Percentiles rank a stretch among this genome's conserved stretches.
phyloP scores from a whole-genome alignment of 371 early-diverging fungal species.

The Mycotypha africana region DNA sequence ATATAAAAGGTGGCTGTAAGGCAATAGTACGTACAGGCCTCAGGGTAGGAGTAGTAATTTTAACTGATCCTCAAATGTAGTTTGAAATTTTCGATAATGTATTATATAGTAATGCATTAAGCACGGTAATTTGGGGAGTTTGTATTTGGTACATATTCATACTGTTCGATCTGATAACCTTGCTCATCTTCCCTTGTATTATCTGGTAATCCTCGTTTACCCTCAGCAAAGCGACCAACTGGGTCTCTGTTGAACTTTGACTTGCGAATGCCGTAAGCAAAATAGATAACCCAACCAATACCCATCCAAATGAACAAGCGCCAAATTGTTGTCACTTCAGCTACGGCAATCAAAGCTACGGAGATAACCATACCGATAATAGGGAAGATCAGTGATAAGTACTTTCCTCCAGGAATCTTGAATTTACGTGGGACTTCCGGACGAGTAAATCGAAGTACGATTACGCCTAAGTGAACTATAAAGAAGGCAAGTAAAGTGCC shows the following conservation, averaged over 20 bases:
- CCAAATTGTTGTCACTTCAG: slow-evolving; percentile 55
- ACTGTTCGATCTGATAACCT: slow-evolving; percentile 19
- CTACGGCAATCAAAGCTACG: slow-evolving; percentile 57
- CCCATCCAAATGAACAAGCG: slow-evolving; percentile 62
- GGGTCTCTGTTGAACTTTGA: slow-evolving; percentile 48
- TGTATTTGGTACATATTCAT: slow-evolving; percentile 10
- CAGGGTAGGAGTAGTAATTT: no score
- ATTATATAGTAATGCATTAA: no score
- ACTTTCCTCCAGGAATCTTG: slow-evolving; percentile 67
- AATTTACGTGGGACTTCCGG: slow-evolving; percentile 76
- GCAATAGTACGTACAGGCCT: no score
- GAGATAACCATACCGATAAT: slow-evolving; percentile 54
- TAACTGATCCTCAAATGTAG: no score
- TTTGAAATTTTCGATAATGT: no score
- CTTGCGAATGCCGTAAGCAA: slow-evolving; percentile 56
- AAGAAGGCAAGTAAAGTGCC: slow-evolving; percentile 86
- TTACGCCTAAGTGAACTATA: slow-evolving; percentile 72
- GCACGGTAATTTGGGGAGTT: no score
- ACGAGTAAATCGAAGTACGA: slow-evolving; percentile 70
- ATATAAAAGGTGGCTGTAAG: no score
- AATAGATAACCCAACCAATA: slow-evolving; percentile 69
- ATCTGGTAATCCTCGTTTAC: slow-evolving; percentile 5
- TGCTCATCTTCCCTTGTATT: slow-evolving; percentile 1
- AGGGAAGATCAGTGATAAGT: slow-evolving; percentile 48
- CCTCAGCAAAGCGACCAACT: slow-evolving; percentile 24